A percentile compares a stretch with the other conserved stretches of the same genome.
phyloP scores from a whole-genome alignment of 257 asterid species.

The Solanum phureja region DNA sequence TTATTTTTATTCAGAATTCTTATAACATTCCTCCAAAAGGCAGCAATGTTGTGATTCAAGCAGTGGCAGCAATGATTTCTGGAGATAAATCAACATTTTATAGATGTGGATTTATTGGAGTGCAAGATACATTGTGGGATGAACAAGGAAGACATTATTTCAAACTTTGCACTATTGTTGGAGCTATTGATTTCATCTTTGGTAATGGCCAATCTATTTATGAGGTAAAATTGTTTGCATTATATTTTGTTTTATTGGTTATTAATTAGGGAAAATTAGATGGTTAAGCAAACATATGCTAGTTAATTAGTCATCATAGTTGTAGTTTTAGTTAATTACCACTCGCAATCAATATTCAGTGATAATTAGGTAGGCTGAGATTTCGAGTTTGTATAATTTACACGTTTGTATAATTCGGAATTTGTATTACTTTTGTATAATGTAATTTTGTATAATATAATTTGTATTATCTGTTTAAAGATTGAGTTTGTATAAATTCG shows the following conservation, averaged over 20 bases:
- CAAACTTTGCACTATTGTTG: constrained; percentile 2
- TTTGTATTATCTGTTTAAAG: no score
- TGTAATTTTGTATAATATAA: no score
- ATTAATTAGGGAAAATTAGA: no score
- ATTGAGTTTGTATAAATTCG: no score
- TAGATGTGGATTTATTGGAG: constrained; percentile 3
- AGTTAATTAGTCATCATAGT: no score
- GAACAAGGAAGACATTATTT: constrained; percentile 6
- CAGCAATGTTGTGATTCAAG: neutral
- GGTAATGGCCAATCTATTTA: constrained; percentile 11
- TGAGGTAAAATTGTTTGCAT: neutral
- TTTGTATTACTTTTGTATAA: no score
- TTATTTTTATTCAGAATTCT: neutral
- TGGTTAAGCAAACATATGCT: no score
- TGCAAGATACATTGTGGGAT: constrained; percentile 8
- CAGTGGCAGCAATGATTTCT: neutral
- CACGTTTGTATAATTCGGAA: no score
- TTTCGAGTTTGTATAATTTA: no score
- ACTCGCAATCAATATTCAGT: no score
- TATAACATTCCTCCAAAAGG: neutral
- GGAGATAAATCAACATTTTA: constrained; percentile 9
- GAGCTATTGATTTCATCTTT: constrained; percentile 17
- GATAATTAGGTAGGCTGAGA: no score
- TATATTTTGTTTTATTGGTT: neutral
- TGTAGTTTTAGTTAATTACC: no score